phyloP scores from a whole-genome alignment of 345 rosid species.

The Atalantia buxifolia region DNA sequence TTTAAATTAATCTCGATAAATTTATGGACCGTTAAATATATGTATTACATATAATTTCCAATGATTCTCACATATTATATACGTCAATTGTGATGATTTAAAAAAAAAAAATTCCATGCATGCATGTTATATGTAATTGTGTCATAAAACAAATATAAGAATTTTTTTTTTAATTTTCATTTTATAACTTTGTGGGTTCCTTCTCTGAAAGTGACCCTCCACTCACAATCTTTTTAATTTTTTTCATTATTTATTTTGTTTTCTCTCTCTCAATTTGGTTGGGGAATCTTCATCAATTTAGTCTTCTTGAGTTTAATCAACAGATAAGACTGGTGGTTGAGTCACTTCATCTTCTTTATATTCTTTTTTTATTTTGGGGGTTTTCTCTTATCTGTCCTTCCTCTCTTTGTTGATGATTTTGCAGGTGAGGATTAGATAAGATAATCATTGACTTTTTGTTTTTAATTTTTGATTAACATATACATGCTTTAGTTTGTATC shows the following conservation, averaged over 20 bases:
- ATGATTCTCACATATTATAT: too few species aligned
- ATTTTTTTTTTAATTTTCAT: not conserved
- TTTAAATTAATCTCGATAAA: too few species aligned
- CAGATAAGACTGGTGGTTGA: constrained; percentile 42
- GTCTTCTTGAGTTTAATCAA: constrained; percentile 14
- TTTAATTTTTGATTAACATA: constrained; percentile 7
- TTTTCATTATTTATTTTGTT: not conserved
- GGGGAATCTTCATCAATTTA: constrained; percentile 28
- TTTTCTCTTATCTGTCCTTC: not conserved
- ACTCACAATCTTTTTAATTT: too few species aligned
- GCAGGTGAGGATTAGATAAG: constrained; percentile 7
- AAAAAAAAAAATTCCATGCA: too few species aligned
- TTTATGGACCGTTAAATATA: too few species aligned
- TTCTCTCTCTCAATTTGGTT: constrained; percentile 9
- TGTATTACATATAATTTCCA: too few species aligned
- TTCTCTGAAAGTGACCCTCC: too few species aligned
- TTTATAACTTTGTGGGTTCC: too few species aligned
- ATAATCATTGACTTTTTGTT: not conserved
- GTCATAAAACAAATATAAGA: too few species aligned
- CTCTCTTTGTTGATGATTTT: constrained; percentile 1
- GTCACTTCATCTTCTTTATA: constrained; percentile 27
- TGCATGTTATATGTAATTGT: too few species aligned
- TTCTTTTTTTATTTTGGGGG: not conserved
- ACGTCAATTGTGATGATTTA: too few species aligned
- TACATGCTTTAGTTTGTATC: not conserved